phyloP scores from a whole-genome alignment of 495 filamentous ascomycete species.

The Hypoxylon subgilvum region DNA sequence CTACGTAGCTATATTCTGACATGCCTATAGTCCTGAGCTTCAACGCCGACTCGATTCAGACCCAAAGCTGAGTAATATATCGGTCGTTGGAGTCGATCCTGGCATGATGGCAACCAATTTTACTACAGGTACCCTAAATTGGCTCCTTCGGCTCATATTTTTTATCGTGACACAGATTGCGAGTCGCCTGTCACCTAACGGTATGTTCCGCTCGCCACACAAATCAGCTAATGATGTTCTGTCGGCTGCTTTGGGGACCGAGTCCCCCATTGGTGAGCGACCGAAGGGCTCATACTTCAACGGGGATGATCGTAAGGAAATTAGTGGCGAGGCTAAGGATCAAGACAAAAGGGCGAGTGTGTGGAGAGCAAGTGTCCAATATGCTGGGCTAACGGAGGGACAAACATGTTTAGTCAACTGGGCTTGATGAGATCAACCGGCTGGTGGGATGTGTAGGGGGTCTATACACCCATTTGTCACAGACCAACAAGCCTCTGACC shows the following conservation, averaged over 20 bases:
- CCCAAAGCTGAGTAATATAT: slow-evolving; percentile 24
- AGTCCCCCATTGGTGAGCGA: not conserved
- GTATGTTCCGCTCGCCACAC: not conserved
- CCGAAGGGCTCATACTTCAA: not conserved
- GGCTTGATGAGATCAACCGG: not conserved
- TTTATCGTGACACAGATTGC: not conserved
- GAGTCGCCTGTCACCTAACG: not conserved
- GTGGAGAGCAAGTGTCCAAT: too few relatives aligned
- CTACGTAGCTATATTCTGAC: too few relatives aligned
- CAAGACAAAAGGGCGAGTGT: slow-evolving; percentile 1
- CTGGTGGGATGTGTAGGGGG: too few relatives aligned
- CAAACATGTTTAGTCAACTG: not conserved
- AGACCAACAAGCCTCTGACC: too few relatives aligned
- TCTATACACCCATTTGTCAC: too few relatives aligned
- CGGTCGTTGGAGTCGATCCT: slow-evolving; percentile 39
- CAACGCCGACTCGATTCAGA: slow-evolving; percentile 33
- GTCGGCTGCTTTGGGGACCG: not conserved
- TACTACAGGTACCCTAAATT: not conserved
- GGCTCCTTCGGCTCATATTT: not conserved
- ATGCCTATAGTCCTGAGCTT: slow-evolving; percentile 40
- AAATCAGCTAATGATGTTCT: not conserved
- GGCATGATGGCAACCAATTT: slow-evolving; percentile 37
- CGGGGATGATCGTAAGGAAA: not conserved
- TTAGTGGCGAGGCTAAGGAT: not conserved
- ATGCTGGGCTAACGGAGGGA: not conserved